Base-by-base conservation (phyloP, 306 rosid genomes). In the Vigna unguiculata region DNA sequence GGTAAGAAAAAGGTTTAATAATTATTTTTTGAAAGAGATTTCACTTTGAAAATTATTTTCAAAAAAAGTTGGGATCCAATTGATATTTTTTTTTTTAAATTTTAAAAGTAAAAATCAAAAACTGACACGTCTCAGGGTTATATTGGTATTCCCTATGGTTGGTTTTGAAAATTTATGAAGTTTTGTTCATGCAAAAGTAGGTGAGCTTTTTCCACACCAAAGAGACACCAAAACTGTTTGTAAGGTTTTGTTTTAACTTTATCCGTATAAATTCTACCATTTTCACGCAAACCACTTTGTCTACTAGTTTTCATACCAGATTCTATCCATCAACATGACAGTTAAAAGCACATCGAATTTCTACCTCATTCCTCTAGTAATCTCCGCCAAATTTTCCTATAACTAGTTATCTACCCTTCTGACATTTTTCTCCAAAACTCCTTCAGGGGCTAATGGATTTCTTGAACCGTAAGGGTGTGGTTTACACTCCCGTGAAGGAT, bases 401-500 rank as follows among this genome's bases (percentile, higher is more conserved):
- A n/a, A 57, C 24, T n/a, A 62, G 17, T 17, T 19, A 7, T 24
- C 54, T 25, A 36, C 25, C 48, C 30, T 72, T 25, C 68, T 52
- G 9, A 32, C 71, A 32, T 36, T 10, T 59, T 61, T 12, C 48
- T 45, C 9, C 45, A 67, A 1, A 72, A 45, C n/a, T n/a, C 43
- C 41, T 32, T 64, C 13, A 75, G 6, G 12, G 9, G 22, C 13
- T 38, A 52, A 87, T 91, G 94, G 85, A 75, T 41, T 75, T 90
- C 36, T 74, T 91, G 85, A 86, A 68, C 74, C 64, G 67, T 14
- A 71, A 79, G 2, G 66, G 68, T 6, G 77, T 84, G 43, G 86
- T 85, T 62, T 94, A 87, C 81, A 80, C 78, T 46, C 91, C 95
- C 0, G 90, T 75, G 20, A 80, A 82, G 6, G 87, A 86, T 54